phyloP scores from a whole-genome alignment of 2,329 filamentous ascomycete genomes.

The Cylindrodendrum hubeiense region DNA sequence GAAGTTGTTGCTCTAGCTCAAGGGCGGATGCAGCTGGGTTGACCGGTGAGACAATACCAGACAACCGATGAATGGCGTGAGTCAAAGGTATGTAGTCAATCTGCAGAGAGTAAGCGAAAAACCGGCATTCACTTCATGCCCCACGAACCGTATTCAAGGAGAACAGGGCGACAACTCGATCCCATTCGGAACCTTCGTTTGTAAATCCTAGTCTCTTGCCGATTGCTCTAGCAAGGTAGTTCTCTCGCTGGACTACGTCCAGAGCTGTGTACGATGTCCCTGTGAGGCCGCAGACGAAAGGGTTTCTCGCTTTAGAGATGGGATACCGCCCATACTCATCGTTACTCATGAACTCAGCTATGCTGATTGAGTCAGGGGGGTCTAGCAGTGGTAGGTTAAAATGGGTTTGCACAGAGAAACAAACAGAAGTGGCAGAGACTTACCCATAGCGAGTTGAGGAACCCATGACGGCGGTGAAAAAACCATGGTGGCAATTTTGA shows the following conservation, averaged over 20 bases:
- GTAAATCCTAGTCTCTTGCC: neutral
- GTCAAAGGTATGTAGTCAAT: neutral
- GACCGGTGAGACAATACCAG: neutral
- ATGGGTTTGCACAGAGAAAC: too few relatives aligned
- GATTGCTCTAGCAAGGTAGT: neutral
- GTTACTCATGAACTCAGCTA: constrained; percentile 7
- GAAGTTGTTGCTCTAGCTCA: neutral
- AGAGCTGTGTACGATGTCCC: neutral
- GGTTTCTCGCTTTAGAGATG: neutral
- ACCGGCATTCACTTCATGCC: constrained; percentile 34
- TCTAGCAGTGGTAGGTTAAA: neutral
- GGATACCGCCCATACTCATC: neutral
- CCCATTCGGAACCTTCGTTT: neutral
- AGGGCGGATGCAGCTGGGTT: neutral
- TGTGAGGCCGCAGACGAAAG: constrained; percentile 1
- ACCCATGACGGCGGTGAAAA: neutral
- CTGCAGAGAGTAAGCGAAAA: neutral
- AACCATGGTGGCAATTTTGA: neutral
- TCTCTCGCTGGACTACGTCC: neutral
- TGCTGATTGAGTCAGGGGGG: neutral
- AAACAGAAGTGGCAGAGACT: neutral
- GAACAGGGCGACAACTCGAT: neutral
- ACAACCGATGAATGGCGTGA: neutral
- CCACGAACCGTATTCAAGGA: constrained; percentile 9
- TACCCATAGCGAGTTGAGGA: neutral